These are phyloP conservation scores for Colletotrichum plurivorum DNA, from an alignment of 2,329 filamentous ascomycete genomes.

Conservation along the genomic window DNA sequence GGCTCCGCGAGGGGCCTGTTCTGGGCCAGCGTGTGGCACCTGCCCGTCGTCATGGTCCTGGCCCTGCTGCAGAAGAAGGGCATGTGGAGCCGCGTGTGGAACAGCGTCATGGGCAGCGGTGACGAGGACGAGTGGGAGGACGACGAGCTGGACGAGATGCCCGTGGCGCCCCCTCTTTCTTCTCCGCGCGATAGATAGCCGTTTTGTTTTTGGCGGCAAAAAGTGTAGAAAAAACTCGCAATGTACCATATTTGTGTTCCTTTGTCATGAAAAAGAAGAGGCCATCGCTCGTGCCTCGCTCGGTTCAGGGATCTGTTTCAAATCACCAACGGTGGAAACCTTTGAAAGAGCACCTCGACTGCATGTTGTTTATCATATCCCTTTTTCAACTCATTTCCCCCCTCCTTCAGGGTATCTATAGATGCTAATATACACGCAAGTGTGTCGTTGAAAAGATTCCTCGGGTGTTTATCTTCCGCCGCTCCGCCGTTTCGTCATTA, in stretches of 20 bases:
- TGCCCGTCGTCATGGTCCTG: constrained; percentile 90
- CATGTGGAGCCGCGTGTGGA: constrained; percentile 87
- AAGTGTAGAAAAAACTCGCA: constrained; percentile 3
- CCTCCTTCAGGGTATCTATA: constrained; percentile 40
- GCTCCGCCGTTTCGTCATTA: constrained; percentile 23
- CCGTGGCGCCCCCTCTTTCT: constrained; percentile 26
- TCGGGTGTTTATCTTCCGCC: background rate
- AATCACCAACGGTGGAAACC: background rate
- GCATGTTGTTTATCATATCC: background rate
- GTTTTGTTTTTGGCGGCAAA: background rate
- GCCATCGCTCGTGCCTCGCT: too few relatives aligned
- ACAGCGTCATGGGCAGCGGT: constrained; percentile 70
- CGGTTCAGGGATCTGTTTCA: constrained; percentile 13
- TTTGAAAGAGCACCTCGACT: constrained; percentile 1
- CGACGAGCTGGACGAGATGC: constrained; percentile 63
- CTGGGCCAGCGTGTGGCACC: constrained; percentile 98
- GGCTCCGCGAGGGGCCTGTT: constrained; percentile 89
- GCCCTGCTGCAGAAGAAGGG: constrained; percentile 96
- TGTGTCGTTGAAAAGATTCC: background rate
- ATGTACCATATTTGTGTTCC: constrained; percentile 35
- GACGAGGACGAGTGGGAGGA: constrained; percentile 71
- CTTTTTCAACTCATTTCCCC: constrained; percentile 16
- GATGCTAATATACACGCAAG: constrained; percentile 37
- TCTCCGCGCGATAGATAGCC: constrained; percentile 19
- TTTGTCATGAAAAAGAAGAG: constrained; percentile 15